These are phyloP conservation scores for Fusarium neocosmosporiellum DNA, from an alignment of 2,329 filamentous ascomycete species.

Conservation along the genomic window DNA sequence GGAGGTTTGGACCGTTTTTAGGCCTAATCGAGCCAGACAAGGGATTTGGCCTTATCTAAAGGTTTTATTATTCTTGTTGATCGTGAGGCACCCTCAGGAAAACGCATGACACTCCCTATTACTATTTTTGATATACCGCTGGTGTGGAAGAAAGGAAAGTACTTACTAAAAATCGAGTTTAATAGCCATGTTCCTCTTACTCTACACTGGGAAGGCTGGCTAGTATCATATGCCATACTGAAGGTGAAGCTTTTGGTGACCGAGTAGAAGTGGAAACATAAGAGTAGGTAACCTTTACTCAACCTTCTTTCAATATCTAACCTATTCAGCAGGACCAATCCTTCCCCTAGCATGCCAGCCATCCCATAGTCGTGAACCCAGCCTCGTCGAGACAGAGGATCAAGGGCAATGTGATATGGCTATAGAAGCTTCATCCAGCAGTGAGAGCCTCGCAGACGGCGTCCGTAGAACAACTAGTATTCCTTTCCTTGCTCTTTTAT, in stretches of 20 bases:
- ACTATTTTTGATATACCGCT: neutral
- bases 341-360: neutral
- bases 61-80: neutral
- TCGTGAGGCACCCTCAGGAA: neutral
- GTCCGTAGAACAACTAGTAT: neutral
- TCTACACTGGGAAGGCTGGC: neutral
- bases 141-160: neutral
- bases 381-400: neutral
- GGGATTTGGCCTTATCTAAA: neutral
- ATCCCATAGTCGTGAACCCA: neutral
- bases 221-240: neutral
- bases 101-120: neutral
- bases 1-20: neutral
- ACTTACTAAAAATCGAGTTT: neutral
- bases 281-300: neutral
- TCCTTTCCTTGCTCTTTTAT: neutral
- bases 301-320: neutral
- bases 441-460: neutral
- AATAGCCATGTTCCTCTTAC: neutral
- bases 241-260: neutral
- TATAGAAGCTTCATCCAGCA: neutral
- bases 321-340: neutral
- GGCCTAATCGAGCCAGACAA: neutral
- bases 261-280: neutral
- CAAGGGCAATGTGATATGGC: neutral